Base-by-base conservation (phyloP, 805 yeast species). In the Candida chilensis region DNA sequence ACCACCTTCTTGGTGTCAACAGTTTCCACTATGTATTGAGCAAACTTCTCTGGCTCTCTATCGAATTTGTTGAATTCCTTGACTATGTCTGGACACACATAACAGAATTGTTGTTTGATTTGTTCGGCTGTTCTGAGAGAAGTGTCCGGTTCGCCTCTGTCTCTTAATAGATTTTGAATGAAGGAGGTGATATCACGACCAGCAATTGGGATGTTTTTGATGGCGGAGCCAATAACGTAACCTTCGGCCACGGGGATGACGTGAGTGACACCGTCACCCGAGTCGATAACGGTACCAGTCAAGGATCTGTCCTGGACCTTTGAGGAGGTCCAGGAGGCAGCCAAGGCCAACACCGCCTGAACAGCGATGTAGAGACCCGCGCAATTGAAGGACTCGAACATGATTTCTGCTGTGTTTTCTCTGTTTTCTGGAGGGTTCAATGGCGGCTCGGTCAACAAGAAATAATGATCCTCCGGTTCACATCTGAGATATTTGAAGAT, bases 221-320 rank as follows among this genome's bases (percentile, higher is more conserved):
- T 92, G 19, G 96, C 95, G 10, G 95, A 79, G 5, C 97, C 98
- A 53, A 92, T 92, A 20, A 92, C 98, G 52, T 92, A 92, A 36
- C 99, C 99, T 61, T 92, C 98, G 17, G 98, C 97, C 20, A 92
- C 99, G 11, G 99, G 97, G 39, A 92, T 92, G 27, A 92, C 97
- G 55, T 92, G 99, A 9, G 98, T 92, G 4, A 92, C 98, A 68
- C 98, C 98, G 51, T 90, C 98, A 63, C 98, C 98, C 3, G 94
- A 80, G 53, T 92, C 98, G 45, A 92, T 90, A 41, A 92, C 99
- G 0, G 97, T 92, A 57, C 99, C 99, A 5, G 98, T 92, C 44
- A 92, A 67, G 2, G 97, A 86, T 57, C 96, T 77, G 50, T 90
- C 98, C 37, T 78, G 79, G 18, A 87, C 97, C 52, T 92, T 92